Evolutionary conservation across 2,329 filamentous ascomycete species (phyloP), one percentile per base, ranked within the genome.

Genomic region (Cladosporium sp.): DNA sequence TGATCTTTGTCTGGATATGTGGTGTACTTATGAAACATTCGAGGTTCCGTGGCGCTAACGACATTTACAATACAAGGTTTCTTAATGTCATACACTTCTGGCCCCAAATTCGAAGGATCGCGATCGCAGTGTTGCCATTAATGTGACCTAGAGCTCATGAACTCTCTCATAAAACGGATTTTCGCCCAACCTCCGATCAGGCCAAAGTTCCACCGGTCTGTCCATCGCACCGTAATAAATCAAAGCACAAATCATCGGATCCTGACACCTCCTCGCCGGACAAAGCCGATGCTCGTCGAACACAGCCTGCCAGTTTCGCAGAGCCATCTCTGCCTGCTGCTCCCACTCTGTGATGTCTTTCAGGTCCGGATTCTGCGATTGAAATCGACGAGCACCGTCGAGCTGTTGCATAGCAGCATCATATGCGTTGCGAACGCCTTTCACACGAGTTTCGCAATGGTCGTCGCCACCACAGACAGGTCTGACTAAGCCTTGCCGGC

Each of bases 121-220:
- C n/a, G n/a, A n/a, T n/a, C n/a, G n/a, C n/a, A n/a, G n/a, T n/a
- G n/a, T n/a, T n/a, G n/a, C n/a, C n/a, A n/a, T n/a, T n/a, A n/a
- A n/a, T n/a, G n/a, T 32, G 30, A 32, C 30, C 6, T 32, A 32
- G 11, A 32, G 2, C 30, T 32, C 6, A 32, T 11, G 39, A 46
- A 46, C n/a, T 23, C 39, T 46, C n/a, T 46, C 39, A 13, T 21
- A 51, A 51, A 26, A 51, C 21, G 56, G 56, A 28, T 58, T 34
- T 36, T 58, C 28, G 2, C 56, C 56, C 56, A 58, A 46, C 23
- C 56, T 25, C 11, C 56, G 21, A 46, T 43, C 56, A 18, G 56
- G 56, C 56, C 56, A 58, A n/a, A 58, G 23, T 36, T 58, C 56
- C 23, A 26, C 21, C 21, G 56, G 56, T 36, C 56, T 58, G 6